phyloP scores from a whole-genome alignment of 257 asterid species.

The Buddleja alternifolia region DNA sequence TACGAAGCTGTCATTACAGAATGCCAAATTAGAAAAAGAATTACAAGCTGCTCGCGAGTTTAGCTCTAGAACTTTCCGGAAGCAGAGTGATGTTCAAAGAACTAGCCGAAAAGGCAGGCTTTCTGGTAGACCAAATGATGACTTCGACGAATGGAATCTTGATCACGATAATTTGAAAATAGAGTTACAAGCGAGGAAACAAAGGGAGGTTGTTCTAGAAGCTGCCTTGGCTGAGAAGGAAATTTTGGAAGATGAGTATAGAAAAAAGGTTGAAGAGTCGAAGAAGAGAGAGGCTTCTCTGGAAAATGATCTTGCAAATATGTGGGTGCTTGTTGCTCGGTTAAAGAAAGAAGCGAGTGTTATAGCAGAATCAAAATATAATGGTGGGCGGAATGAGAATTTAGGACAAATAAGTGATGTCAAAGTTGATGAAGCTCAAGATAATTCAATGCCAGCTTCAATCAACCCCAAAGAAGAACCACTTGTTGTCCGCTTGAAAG shows the following conservation, averaged over 20 bases:
- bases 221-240: constrained; percentile 93
- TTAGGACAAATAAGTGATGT: constrained; percentile 38
- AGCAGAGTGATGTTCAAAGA: constrained; percentile 56
- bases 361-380: constrained; percentile 45
- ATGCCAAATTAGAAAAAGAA: constrained; percentile 82
- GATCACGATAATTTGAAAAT: constrained; percentile 73
- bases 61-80: constrained; percentile 68
- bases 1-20: constrained; percentile 82
- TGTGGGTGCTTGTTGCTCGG: constrained; percentile 99
- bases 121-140: constrained; percentile 62
- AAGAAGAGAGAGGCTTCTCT: constrained; percentile 87
- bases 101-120: constrained; percentile 65
- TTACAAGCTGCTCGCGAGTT: constrained; percentile 64
- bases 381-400: constrained; percentile 40
- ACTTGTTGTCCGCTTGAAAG: constrained; percentile 87
- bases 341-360: constrained; percentile 71
- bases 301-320: constrained; percentile 96
- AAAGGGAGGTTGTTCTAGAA: constrained; percentile 80
- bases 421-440: constrained; percentile 42
- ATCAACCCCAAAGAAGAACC: constrained; percentile 70
- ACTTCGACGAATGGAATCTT: constrained; percentile 78
- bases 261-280: constrained; percentile 79
- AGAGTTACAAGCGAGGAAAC: constrained; percentile 93
- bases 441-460: constrained; percentile 41
- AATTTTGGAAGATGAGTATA: constrained; percentile 70